Percentiles rank a stretch among this genome's conserved stretches.
Evolutionary conservation across 768 basidiomycete genomes (phyloP).

Genomic region (Pilatotrama ljubarskyi): DNA sequence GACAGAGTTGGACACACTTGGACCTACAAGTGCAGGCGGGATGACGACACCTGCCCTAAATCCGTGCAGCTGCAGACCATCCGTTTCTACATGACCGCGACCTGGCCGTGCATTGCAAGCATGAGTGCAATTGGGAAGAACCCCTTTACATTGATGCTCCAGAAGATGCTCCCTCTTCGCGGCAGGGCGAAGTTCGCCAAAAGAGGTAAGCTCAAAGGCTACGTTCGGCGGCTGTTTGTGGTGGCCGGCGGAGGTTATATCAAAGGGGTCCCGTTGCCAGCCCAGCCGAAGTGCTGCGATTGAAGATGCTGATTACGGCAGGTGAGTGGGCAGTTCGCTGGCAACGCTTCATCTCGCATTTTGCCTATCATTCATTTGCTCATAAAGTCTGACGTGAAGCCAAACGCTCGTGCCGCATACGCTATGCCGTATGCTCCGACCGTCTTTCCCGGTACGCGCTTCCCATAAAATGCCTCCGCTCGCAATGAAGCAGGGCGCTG

Average conservation of each 20-base stretch:
- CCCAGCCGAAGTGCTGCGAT: not conserved
- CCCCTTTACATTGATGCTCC: not conserved
- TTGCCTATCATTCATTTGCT: slow-evolving; percentile 18
- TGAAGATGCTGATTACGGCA: slow-evolving; percentile 11
- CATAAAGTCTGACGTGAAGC: slow-evolving; percentile 16
- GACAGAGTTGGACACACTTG: slow-evolving; percentile 3
- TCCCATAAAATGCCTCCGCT: slow-evolving; percentile 27
- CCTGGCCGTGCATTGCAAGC: not conserved
- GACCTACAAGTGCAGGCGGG: slow-evolving; percentile 13
- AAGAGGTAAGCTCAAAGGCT: slow-evolving; percentile 20
- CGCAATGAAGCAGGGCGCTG: slow-evolving; percentile 23
- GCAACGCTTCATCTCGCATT: slow-evolving; percentile 9
- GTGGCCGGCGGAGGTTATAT: slow-evolving; percentile 9
- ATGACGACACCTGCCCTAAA: slow-evolving; percentile 14
- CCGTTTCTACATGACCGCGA: not conserved
- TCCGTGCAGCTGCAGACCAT: not conserved
- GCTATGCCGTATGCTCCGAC: slow-evolving; percentile 18
- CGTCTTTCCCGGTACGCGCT: slow-evolving; percentile 18
- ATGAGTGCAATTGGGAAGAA: not conserved
- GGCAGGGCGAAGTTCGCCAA: not conserved
- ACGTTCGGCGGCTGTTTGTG: slow-evolving; percentile 1
- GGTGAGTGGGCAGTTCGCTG: slow-evolving; percentile 7
- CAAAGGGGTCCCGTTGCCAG: not conserved
- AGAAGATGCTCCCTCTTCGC: not conserved
- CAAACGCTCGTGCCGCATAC: slow-evolving; percentile 20